A percentile compares a stretch with the other conserved stretches of the same genome.
phyloP scores from a whole-genome alignment of 2,329 filamentous ascomycete genomes.

The Colletotrichum sp. region DNA sequence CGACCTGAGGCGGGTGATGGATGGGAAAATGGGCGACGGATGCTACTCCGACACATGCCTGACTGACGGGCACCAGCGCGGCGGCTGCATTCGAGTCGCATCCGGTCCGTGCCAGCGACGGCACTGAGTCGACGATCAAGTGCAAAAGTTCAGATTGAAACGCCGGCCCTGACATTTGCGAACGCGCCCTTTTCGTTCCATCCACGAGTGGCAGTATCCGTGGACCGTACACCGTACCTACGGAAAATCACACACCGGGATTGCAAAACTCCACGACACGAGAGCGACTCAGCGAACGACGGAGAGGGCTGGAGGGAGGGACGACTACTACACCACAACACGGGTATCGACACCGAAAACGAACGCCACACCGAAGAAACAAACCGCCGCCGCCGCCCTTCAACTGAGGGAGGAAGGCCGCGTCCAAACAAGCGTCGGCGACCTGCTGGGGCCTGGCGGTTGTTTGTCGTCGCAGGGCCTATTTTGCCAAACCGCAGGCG shows the following conservation, averaged over 20 bases:
- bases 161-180: background rate
- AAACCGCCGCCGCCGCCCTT: background rate
- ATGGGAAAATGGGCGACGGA: background rate
- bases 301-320: background rate
- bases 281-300: background rate
- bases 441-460: background rate
- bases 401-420: background rate
- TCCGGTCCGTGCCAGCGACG: conserved; percentile 7
- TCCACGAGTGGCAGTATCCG: background rate
- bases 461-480: background rate
- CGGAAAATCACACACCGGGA: background rate
- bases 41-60: conserved; percentile 9
- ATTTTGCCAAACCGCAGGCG: background rate
- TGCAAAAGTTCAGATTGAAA: conserved; percentile 12
- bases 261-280: background rate
- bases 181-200: background rate
- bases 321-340: background rate
- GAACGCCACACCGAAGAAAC: conserved; percentile 2
- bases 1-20: background rate
- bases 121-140: conserved; percentile 17
- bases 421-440: background rate
- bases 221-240: background rate
- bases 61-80: background rate
- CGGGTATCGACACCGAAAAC: background rate
- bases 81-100: conserved; percentile 11